Evolutionary conservation across 1,284 basidiomycete genomes (phyloP), one percentile per base, ranked within the genome.

Genomic region (Gomphus bonarii): DNA sequence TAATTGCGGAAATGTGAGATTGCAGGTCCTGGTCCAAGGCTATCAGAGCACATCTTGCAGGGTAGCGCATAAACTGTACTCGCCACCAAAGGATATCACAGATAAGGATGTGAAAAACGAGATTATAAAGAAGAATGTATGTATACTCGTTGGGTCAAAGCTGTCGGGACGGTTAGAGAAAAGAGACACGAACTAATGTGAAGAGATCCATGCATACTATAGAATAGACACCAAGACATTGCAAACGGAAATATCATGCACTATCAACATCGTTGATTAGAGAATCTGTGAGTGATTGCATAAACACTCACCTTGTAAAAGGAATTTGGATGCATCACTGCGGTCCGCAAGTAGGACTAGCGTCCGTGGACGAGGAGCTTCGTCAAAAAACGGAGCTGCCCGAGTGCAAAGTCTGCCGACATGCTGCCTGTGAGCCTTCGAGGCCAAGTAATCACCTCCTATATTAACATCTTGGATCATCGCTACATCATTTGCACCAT

Each of bases 401-500:
- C 95, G 72, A 98, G 95, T 0, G 95, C 95, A 64, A 97, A 98
- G 70, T 98, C 95, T 14, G 95, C 94, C 22, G 93, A 97, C 94
- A 98, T 98, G 95, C 94, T 28, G 95, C 95, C 70, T 99, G 95
- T 20, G 93, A 95, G 55, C 95, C 95, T 69, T 99, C 95, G 48
- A 95, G 80, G 54, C 95, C 95, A 61, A 93, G 84, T 28, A 98
- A 77, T 28, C 95, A 65, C 95, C 93, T 5, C 95, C 95, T 63
- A 97, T 86, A 69, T 98, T 95, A 36, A 95, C 95, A 67, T 97
- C 95, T 69, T 99, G 95, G 62, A 99, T 99, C 92, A 95, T 95
- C 3, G 91, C 91, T 10, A 95, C 92, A 65, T 95, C 93, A 65
- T 95, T 95, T 14, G 92, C 92, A 57, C 95, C 95, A 65, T 99